Conservation (phyloP, 73 alveolate genomes). For the Paramecium bursaria region DNA sequence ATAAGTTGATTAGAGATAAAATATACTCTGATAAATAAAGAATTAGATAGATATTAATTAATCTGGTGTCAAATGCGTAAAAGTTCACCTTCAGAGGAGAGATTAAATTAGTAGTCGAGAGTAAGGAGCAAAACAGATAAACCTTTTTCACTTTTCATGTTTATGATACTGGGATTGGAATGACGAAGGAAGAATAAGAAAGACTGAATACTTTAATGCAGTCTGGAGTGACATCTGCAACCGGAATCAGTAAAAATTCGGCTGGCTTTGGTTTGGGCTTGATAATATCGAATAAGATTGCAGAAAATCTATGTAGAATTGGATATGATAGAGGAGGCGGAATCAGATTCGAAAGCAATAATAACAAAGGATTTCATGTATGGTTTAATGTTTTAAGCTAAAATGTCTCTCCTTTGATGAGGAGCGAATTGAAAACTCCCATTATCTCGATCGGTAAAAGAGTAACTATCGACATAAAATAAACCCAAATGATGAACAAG, state of each 20-base stretch:
- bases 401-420: neutral
- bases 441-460: neutral
- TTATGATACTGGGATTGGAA: conserved; percentile 50
- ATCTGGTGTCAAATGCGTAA: conserved; percentile 46
- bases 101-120: conserved; percentile 11
- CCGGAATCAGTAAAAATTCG: conserved; percentile 3
- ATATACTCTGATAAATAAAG: conserved; percentile 34
- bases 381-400: conserved; percentile 33
- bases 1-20: neutral
- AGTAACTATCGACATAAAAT: neutral
- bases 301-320: conserved; percentile 9
- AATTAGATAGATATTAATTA: conserved; percentile 31
- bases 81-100: conserved; percentile 20
- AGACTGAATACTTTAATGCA: neutral
- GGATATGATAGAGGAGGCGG: conserved; percentile 48
- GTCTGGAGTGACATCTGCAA: conserved; percentile 18
- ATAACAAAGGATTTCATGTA: conserved; percentile 7
- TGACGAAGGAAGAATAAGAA: conserved; percentile 23
- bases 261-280: conserved; percentile 58
- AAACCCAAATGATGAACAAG: conserved; percentile 22
- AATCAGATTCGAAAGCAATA: conserved; percentile 3
- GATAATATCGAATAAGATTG: conserved; percentile 15
- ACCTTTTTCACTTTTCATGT: too few species aligned
- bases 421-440: neutral
- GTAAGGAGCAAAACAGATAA: too few species aligned